Conservation (phyloP, 2,329 filamentous ascomycete species). For the Talaromyces rugulosus region DNA sequence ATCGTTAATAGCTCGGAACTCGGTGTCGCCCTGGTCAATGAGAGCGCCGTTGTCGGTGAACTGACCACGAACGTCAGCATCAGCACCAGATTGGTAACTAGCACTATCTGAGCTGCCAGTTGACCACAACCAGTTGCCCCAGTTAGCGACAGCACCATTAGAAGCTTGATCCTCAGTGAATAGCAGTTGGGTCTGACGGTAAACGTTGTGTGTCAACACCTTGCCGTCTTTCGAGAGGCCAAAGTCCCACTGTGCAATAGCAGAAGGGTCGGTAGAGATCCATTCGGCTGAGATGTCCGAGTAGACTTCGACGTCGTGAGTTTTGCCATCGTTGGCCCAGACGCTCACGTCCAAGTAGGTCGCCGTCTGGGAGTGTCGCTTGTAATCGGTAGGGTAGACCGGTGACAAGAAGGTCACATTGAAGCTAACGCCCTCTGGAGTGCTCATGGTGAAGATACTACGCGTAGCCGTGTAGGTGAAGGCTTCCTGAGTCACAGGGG, state of each 20-base stretch:
- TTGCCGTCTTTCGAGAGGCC: conserved; percentile 39
- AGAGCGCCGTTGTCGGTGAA: conserved; percentile 45
- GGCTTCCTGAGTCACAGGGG: conserved; percentile 52
- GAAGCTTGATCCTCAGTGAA: conserved; percentile 47
- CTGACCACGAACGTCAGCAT: conserved; percentile 43
- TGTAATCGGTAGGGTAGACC: conserved; percentile 63
- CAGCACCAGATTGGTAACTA: conserved; percentile 46
- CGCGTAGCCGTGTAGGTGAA: conserved; percentile 69
- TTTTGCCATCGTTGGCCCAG: conserved; percentile 56
- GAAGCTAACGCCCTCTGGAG: conserved; percentile 58
- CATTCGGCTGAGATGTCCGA: conserved; percentile 67
- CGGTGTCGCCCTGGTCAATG: conserved; percentile 41
- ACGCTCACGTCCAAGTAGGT: conserved; percentile 66
- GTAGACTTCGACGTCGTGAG: conserved; percentile 66
- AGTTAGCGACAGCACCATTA: conserved; percentile 45
- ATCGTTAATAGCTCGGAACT: conserved; percentile 47
- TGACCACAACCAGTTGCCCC: conserved; percentile 53
- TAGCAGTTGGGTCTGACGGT: conserved; percentile 43
- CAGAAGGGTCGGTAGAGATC: conserved; percentile 59
- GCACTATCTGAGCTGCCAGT: conserved; percentile 39
- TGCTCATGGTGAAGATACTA: conserved; percentile 65
- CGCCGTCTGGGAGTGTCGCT: conserved; percentile 65
- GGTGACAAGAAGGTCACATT: conserved; percentile 70
- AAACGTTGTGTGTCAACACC: conserved; percentile 59
- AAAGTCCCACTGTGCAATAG: conserved; percentile 61